Base-by-base conservation (phyloP, 768 basidiomycete species). In the Lentinus tigrinus region DNA sequence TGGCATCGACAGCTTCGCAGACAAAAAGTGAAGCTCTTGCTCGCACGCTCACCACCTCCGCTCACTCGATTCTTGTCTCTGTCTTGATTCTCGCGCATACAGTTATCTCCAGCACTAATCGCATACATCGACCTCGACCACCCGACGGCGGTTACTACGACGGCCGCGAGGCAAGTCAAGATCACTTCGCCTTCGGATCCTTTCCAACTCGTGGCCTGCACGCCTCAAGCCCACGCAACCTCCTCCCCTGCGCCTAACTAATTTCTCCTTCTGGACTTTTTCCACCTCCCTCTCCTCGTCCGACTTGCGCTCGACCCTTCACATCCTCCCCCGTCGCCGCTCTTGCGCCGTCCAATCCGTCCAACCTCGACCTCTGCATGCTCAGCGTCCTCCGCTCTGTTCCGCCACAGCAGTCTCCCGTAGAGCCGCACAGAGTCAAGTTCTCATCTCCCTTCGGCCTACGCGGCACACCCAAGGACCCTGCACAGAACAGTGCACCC, bases 401-500 rank as follows among this genome's bases (percentile, higher is more conserved):
- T 36, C 62, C 66, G 60, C 73, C 69, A 27, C 67, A 73, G 58
- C 73, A 58, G 34, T 69, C 64, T 56, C 66, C 37, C 40, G 43
- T 60, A 67, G 65, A 69, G 57, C 47, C 56, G 46, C 65, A 73
- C 34, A 79, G 74, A 75, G 77, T 76, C 72, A 77, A 75, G 66
- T 75, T 83, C 69, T 77, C 76, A 66, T 69, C 78, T 27, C 80
- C 80, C 43, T 74, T 83, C 51, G 81, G 80, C 50, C 73, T 82
- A 39, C 63, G 63, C 39, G 53, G 48, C 56, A 71, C 52, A 47
- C 74, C 74, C 50, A 76, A 74, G 68, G 65, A 68, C 56, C 63
- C 67, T 36, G 63, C 38, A 43, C 47, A 64, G 51, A 56, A 42
- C 10, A 40, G 21, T n/a, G 26, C 42, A 42, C 55, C 28, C 61